Evolutionary conservation across 2,329 filamentous ascomycete species (phyloP).

Genomic region (Cordyceps sp.): DNA sequence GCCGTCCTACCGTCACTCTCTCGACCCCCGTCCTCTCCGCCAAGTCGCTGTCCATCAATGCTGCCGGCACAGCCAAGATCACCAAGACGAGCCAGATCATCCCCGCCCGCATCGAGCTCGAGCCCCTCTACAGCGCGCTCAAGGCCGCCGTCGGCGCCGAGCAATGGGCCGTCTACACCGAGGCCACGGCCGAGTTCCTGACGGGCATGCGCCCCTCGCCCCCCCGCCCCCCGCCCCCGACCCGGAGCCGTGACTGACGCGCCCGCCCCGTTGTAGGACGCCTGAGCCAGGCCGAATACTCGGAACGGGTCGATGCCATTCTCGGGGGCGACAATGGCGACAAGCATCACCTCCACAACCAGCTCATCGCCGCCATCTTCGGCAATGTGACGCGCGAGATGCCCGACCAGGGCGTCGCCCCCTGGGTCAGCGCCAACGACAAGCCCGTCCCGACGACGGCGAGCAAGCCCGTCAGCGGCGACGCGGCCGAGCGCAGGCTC

Average conservation of each 20-base stretch:
- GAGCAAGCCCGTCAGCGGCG: constrained; percentile 45
- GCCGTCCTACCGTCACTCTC: constrained; percentile 40
- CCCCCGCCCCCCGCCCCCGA: neutral
- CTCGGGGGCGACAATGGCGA: constrained; percentile 39
- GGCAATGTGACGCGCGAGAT: constrained; percentile 54
- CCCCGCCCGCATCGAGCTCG: constrained; percentile 49
- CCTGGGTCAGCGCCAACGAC: constrained; percentile 57
- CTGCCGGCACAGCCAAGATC: constrained; percentile 30
- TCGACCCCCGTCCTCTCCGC: constrained; percentile 40
- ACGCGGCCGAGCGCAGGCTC: constrained; percentile 46
- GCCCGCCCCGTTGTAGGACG: constrained; percentile 26
- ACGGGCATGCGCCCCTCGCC: constrained; percentile 27
- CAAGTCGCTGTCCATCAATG: constrained; percentile 39
- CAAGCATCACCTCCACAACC: constrained; percentile 49
- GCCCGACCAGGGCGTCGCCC: constrained; percentile 49
- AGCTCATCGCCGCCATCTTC: constrained; percentile 49
- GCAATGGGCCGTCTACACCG: constrained; percentile 49
- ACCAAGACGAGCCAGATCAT: constrained; percentile 45
- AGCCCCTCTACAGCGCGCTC: constrained; percentile 45
- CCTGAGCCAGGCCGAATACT: constrained; percentile 44
- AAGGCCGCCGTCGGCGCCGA: constrained; percentile 42
- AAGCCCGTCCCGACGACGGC: constrained; percentile 41
- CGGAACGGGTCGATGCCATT: constrained; percentile 42
- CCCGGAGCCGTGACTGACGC: constrained; percentile 2
- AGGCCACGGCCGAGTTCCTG: constrained; percentile 43